A percentile compares a stretch with the other conserved stretches of the same genome.
Conservation (phyloP, 2,329 filamentous ascomycete genomes). For the Pseudogymnoascus sp. region DNA sequence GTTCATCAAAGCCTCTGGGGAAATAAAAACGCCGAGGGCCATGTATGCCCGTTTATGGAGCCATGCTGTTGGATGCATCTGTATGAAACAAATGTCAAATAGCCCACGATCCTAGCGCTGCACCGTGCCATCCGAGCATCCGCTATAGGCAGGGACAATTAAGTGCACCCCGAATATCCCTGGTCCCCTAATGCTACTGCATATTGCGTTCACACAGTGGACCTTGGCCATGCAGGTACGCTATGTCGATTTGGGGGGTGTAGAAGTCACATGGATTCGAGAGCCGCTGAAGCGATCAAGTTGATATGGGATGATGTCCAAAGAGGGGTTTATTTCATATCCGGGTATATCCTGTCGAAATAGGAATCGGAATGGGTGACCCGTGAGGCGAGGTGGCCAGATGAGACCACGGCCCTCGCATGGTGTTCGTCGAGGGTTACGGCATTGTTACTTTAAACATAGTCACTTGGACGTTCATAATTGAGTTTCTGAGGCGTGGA, state of each 20-base stretch:
- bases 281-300: not conserved
- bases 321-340: not conserved
- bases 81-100: slow-evolving; percentile 1
- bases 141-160: not conserved
- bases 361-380: not conserved
- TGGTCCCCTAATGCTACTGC: not conserved
- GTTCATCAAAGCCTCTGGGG: not conserved
- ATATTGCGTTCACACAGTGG: not conserved
- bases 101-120: not conserved
- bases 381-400: not conserved
- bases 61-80: not conserved
- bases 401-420: not conserved
- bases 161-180: not conserved
- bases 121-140: not conserved
- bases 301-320: not conserved
- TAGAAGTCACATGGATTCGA: not conserved
- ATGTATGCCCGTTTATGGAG: not conserved
- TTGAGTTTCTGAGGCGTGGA: too few species aligned
- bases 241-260: not conserved
- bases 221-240: not conserved
- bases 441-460: not conserved
- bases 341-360: not conserved
- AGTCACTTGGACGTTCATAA: not conserved
- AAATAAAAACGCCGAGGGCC: not conserved
- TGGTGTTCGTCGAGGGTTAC: not conserved